A percentile compares a stretch with the other conserved stretches of the same genome.
Conservation (phyloP, 306 rosid species). For the Amphicarpaea edgeworthii region DNA sequence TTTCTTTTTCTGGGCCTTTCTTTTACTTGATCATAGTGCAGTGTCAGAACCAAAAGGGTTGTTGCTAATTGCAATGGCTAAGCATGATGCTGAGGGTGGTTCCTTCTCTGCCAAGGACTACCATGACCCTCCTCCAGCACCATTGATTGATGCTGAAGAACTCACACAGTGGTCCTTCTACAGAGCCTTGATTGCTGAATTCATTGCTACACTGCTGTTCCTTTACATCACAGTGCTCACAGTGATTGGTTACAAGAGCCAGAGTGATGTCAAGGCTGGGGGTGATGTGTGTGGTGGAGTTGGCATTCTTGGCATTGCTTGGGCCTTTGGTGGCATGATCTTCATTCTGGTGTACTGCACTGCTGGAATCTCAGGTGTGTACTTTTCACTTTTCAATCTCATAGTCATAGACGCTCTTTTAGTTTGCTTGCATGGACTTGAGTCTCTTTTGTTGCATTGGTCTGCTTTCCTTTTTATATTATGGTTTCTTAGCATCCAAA, state of each 20-base stretch:
- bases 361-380: slow-evolving; percentile 79
- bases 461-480: not conserved
- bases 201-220: slow-evolving; percentile 75
- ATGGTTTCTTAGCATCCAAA: not conserved
- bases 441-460: not conserved
- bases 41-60: not conserved
- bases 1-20: not conserved
- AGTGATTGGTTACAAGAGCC: slow-evolving; percentile 72
- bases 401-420: not conserved
- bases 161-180: slow-evolving; percentile 71
- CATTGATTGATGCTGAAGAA: slow-evolving; percentile 36
- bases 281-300: slow-evolving; percentile 64
- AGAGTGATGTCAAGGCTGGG: slow-evolving; percentile 35
- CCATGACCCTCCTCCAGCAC: slow-evolving; percentile 49
- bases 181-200: slow-evolving; percentile 83
- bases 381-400: not conserved
- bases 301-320: slow-evolving; percentile 74
- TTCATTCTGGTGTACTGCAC: slow-evolving; percentile 78
- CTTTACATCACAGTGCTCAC: slow-evolving; percentile 74
- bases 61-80: slow-evolving; percentile 34
- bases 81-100: slow-evolving; percentile 36
- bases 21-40: not conserved
- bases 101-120: slow-evolving; percentile 39
- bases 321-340: slow-evolving; percentile 70
- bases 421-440: not conserved